phyloP scores from a whole-genome alignment of 164 flowering plant genomes.

The Vitis rupestris region DNA sequence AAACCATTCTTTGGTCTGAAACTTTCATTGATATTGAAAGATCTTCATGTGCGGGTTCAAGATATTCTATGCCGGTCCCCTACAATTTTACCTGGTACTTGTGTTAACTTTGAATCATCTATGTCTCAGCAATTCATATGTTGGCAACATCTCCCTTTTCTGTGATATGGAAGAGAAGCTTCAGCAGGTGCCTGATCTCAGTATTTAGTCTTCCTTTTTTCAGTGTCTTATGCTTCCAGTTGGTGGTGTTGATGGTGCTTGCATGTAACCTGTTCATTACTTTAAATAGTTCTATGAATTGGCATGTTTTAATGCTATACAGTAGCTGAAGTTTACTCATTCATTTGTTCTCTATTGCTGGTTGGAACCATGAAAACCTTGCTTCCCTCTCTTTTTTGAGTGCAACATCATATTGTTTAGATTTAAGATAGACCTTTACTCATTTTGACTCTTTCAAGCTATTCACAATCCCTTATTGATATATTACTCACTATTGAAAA shows the following conservation, averaged over 20 bases:
- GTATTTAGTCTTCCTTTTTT: neutral
- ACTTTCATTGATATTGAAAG: neutral
- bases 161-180: conserved; percentile 77
- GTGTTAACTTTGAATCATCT: neutral
- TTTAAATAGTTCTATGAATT: no score
- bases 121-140: conserved; percentile 68
- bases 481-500: no score
- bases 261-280: no score
- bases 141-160: conserved; percentile 78
- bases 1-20: no score
- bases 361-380: neutral
- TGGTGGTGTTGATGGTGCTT: neutral
- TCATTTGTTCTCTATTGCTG: neutral
- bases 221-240: neutral
- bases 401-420: neutral
- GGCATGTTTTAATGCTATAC: neutral
- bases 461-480: no score
- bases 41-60: neutral
- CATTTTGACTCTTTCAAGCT: no score
- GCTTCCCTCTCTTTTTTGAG: neutral
- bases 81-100: neutral
- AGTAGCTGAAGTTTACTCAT: neutral
- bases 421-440: no score
- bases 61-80: neutral
- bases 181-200: conserved; percentile 54